These are phyloP conservation scores for Sclerotinia sclerotiorum DNA, from an alignment of 2,329 filamentous ascomycete species.

Conservation along the genomic window DNA sequence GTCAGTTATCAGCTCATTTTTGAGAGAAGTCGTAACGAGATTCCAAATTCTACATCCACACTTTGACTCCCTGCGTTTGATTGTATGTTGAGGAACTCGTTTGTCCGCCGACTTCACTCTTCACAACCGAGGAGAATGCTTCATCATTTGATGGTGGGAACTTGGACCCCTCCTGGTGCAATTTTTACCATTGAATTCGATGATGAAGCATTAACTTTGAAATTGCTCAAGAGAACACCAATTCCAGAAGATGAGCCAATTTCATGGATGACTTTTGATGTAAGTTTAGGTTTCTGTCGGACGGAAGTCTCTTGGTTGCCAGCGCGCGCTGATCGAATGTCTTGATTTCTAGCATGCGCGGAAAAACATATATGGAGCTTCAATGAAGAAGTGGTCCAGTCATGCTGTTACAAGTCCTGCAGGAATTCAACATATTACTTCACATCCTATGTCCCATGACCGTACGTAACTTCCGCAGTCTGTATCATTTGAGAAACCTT, in stretches of 20 bases:
- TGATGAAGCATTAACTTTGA: conserved; percentile 72
- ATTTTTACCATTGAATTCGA: conserved; percentile 90
- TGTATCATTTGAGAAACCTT: conserved; percentile 4
- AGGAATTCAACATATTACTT: conserved; percentile 62
- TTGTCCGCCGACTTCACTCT: conserved; percentile 1
- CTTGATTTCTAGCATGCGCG: conserved; percentile 61
- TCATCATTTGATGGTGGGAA: conserved; percentile 89
- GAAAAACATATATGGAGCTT: conserved; percentile 83
- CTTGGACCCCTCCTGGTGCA: conserved; percentile 85
- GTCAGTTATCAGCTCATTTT: neutral
- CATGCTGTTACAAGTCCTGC: conserved; percentile 74
- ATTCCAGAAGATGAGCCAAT: conserved; percentile 84
- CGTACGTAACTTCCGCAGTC: conserved; percentile 52
- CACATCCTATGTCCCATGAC: conserved; percentile 16
- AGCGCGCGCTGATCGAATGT: neutral
- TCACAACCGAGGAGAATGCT: conserved; percentile 56
- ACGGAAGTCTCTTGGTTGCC: conserved; percentile 26
- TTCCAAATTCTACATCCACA: conserved; percentile 4
- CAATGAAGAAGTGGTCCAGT: conserved; percentile 92
- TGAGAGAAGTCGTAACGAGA: conserved; percentile 18
- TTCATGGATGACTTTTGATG: conserved; percentile 90
- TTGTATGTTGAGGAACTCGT: conserved; percentile 11
- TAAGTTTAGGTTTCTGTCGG: conserved; percentile 46
- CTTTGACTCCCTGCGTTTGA: neutral
- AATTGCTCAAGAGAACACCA: conserved; percentile 75